Evolutionary conservation across 1,284 basidiomycete species (phyloP).

Genomic region (Cystobasidium sp.): DNA sequence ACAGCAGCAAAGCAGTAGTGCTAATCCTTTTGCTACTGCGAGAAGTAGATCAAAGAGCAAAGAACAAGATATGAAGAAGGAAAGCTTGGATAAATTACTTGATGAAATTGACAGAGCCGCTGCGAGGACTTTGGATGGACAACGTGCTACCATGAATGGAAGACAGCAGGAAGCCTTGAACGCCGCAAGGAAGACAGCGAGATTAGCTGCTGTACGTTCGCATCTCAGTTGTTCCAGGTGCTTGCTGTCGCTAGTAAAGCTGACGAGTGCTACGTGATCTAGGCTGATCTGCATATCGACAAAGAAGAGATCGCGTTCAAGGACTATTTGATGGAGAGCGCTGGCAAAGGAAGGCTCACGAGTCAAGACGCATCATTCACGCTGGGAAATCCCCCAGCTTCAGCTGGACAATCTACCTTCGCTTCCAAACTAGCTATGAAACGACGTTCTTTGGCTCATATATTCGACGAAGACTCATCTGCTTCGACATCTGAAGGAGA

Average conservation of each 20-base stretch:
- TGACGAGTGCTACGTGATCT: background rate
- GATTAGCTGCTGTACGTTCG: slow-evolving; percentile 12
- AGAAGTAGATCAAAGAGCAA: slow-evolving; percentile 16
- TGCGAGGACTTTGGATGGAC: slow-evolving; percentile 67
- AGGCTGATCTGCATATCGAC: slow-evolving; percentile 42
- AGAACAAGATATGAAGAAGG: slow-evolving; percentile 30
- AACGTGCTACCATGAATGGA: slow-evolving; percentile 68
- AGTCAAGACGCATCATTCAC: slow-evolving; percentile 50
- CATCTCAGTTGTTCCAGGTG: background rate
- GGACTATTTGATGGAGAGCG: slow-evolving; percentile 48
- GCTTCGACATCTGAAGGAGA: background rate
- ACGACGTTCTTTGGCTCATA: slow-evolving; percentile 29
- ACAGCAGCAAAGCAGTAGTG: slow-evolving; percentile 7
- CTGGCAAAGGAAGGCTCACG: slow-evolving; percentile 50
- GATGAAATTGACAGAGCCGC: slow-evolving; percentile 73
- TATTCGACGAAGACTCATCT: background rate
- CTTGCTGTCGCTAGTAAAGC: background rate
- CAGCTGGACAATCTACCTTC: background rate
- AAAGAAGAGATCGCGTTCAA: slow-evolving; percentile 46
- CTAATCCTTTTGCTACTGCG: slow-evolving; percentile 9
- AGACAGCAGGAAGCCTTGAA: slow-evolving; percentile 65
- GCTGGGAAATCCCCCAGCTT: background rate
- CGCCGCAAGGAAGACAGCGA: slow-evolving; percentile 56
- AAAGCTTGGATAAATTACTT: slow-evolving; percentile 67
- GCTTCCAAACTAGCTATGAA: slow-evolving; percentile 6